Conservation (phyloP, 768 basidiomycete genomes). For the Boletus huronensis region DNA sequence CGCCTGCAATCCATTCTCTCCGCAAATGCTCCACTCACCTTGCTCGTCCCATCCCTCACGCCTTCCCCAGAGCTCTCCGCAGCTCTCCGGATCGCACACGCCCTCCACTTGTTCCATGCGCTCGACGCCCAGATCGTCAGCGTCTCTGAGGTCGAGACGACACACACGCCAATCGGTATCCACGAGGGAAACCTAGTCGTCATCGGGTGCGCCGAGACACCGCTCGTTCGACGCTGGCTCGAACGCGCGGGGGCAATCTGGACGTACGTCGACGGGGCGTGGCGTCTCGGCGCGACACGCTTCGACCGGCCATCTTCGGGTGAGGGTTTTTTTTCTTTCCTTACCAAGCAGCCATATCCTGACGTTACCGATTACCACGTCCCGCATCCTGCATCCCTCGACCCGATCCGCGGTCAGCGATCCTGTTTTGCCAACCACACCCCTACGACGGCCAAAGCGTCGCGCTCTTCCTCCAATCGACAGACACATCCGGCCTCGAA, state of each 20-base stretch:
- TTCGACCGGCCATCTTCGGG: slow-evolving; percentile 23
- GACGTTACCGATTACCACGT: neutral
- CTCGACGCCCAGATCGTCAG: slow-evolving; percentile 61
- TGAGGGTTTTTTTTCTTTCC: neutral
- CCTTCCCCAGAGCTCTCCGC: slow-evolving; percentile 42
- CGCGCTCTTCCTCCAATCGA: slow-evolving; percentile 58
- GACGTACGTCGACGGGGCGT: slow-evolving; percentile 19
- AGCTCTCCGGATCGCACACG: slow-evolving; percentile 66
- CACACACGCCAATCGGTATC: neutral
- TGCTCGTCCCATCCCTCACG: slow-evolving; percentile 48
- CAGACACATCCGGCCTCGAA: slow-evolving; percentile 59
- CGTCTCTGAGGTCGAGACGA: slow-evolving; percentile 33
- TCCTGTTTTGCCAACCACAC: slow-evolving; percentile 56
- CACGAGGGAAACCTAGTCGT: slow-evolving; percentile 53
- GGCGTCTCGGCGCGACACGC: slow-evolving; percentile 13
- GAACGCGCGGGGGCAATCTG: slow-evolving; percentile 12
- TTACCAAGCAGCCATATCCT: neutral
- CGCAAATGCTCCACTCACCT: slow-evolving; percentile 46
- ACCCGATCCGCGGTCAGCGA: slow-evolving; percentile 26
- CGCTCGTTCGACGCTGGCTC: slow-evolving; percentile 35
- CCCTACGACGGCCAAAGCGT: slow-evolving; percentile 28
- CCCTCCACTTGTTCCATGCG: slow-evolving; percentile 63
- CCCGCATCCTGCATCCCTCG: neutral
- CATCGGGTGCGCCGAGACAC: slow-evolving; percentile 43
- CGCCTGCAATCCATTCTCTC: slow-evolving; percentile 67